phyloP scores from a whole-genome alignment of 2,329 filamentous ascomycete genomes.

The Dactylonectria estremocensis region DNA sequence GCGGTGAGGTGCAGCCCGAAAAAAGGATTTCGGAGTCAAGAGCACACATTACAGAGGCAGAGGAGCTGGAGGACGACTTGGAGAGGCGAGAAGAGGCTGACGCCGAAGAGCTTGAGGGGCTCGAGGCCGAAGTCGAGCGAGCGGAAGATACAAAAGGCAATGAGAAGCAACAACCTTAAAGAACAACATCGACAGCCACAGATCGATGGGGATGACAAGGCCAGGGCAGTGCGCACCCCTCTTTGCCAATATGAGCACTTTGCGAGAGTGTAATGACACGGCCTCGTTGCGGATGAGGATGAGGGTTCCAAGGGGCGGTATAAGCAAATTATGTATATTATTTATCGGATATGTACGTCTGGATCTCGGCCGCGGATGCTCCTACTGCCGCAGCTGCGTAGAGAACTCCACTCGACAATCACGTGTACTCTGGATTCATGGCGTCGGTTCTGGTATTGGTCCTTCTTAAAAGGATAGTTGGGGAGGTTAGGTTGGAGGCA shows the following conservation, averaged over 20 bases:
- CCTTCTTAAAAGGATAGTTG: constrained; percentile 21
- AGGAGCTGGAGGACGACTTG: constrained; percentile 67
- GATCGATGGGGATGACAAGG: neutral
- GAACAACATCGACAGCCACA: constrained; percentile 20
- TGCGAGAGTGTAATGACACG: constrained; percentile 39
- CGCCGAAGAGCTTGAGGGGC: constrained; percentile 36
- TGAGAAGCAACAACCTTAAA: constrained; percentile 41
- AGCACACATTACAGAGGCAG: constrained; percentile 64
- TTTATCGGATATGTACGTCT: constrained; percentile 48
- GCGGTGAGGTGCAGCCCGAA: constrained; percentile 74
- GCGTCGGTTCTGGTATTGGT: constrained; percentile 41
- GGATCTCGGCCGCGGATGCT: constrained; percentile 41
- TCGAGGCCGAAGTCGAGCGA: constrained; percentile 46
- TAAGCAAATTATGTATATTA: constrained; percentile 50
- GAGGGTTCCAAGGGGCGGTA: constrained; percentile 26
- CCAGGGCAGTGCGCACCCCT: neutral
- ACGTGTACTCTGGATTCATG: constrained; percentile 35
- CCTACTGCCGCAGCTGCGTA: constrained; percentile 34
- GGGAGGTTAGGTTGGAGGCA: neutral
- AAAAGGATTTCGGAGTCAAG: constrained; percentile 53
- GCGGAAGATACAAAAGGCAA: constrained; percentile 32
- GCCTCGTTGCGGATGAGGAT: constrained; percentile 16
- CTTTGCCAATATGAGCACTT: constrained; percentile 10
- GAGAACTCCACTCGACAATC: constrained; percentile 48
- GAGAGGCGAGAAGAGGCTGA: constrained; percentile 57